Base-by-base conservation (phyloP, 495 filamentous ascomycete genomes). In the Aspergillus bridgeri region DNA sequence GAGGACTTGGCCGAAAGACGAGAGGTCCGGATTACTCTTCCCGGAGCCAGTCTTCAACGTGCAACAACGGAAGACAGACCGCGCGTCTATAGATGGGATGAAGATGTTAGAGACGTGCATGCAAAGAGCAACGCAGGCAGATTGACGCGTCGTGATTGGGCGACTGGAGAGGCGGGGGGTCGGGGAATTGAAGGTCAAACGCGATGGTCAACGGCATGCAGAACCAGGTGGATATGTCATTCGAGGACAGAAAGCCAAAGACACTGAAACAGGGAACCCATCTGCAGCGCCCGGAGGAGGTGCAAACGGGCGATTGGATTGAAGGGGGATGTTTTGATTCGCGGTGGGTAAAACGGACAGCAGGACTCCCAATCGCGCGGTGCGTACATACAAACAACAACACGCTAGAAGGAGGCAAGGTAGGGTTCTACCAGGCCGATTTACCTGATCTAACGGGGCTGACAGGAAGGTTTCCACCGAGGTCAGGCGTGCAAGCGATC, bases 101-200 rank as follows among this genome's bases (percentile, higher is more conserved):
- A 24, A 51, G 33, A 56, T 53, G 61, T 61, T 56, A 63, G 65
- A 64, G 53, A 42, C 44, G 45, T 25, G 38, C 44, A 45, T 23
- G 38, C 25, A 42, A 51, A 56, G 5, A 33, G 53, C 29, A 51
- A 60, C 56, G 58, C 53, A 62, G 25, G 56, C 23, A 54, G 48
- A 22, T 60, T 59, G 63, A 70, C 70, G 69, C 70, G 70, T 73
- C 67, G 52, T 67, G 67, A 67, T 65, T 64, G 65, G 65, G 52
- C 45, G 53, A 51, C 21, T n/a, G 24, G 51, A 19, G 43, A 52
- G 43, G 19, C 56, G 58, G 58, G 45, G 43, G 25, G 13, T 33
- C 23, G 58, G 42, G 25, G 48, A 38, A 58, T 42, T 49, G 42
- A 48, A 45, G 23, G 29, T 48, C 43, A 43, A 55, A 64, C 61